Evolutionary conservation across 768 basidiomycete species (phyloP).

Genomic region (Gloeopeniophorella convolvens): DNA sequence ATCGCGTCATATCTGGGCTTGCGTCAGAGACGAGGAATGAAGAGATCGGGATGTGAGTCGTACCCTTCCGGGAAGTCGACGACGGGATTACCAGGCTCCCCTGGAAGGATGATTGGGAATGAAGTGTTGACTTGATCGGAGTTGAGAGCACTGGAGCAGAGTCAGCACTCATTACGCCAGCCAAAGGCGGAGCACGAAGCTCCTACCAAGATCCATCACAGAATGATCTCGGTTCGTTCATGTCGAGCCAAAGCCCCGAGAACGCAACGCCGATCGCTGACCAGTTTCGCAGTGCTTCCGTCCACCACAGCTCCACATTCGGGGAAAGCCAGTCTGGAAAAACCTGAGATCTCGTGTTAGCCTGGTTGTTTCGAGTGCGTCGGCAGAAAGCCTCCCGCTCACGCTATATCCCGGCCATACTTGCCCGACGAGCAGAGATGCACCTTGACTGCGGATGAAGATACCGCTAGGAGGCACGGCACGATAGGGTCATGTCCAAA

Average conservation of each 20-base stretch:
- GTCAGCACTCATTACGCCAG: too few species aligned
- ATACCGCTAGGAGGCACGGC: conserved; percentile 38
- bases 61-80: conserved; percentile 67
- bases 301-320: conserved; percentile 53
- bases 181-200: background rate
- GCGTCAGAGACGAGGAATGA: background rate
- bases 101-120: conserved; percentile 51
- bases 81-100: conserved; percentile 45
- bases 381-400: conserved; percentile 18
- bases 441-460: conserved; percentile 72
- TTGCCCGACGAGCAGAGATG: conserved; percentile 62
- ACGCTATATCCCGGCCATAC: conserved; percentile 78
- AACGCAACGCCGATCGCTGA: conserved; percentile 45
- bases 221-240: conserved; percentile 65
- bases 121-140: conserved; percentile 50
- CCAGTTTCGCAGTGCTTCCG: conserved; percentile 53
- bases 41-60: background rate
- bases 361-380: background rate
- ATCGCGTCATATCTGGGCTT: conserved; percentile 50
- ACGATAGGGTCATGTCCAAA: background rate
- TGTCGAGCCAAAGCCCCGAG: conserved; percentile 63
- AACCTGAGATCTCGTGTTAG: conserved; percentile 29
- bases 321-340: conserved; percentile 59
- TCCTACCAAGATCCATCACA: conserved; percentile 41
- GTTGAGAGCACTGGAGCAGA: conserved; percentile 43